These are phyloP conservation scores for Geotrichum aggregatum DNA, from an alignment of 1,139 yeast species.

Conservation along the genomic window DNA sequence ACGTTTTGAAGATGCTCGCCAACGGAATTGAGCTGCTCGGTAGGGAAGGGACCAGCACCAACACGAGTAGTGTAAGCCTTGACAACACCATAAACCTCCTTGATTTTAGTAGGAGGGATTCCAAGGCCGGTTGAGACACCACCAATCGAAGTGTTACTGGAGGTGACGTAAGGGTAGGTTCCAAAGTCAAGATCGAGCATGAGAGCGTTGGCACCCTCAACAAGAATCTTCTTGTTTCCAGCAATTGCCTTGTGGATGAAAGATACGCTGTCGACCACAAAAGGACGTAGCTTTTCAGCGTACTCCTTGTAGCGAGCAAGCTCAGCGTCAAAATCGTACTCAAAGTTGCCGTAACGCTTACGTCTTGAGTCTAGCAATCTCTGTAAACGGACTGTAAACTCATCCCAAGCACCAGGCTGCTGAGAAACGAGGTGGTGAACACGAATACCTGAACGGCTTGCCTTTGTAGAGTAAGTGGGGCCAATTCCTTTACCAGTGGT, in stretches of 20 bases:
- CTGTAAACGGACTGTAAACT: slow-evolving; percentile 72
- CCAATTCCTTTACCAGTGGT: slow-evolving; percentile 99
- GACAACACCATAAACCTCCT: slow-evolving; percentile 87
- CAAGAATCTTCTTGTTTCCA: slow-evolving; percentile 75
- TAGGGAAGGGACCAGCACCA: slow-evolving; percentile 99
- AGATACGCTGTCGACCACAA: slow-evolving; percentile 86
- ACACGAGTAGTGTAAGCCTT: slow-evolving; percentile 98
- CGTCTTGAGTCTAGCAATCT: slow-evolving; percentile 75
- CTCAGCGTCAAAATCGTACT: slow-evolving; percentile 78
- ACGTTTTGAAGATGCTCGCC: slow-evolving; percentile 87
- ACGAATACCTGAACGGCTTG: slow-evolving; percentile 93
- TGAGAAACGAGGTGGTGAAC: slow-evolving; percentile 92
- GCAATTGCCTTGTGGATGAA: slow-evolving; percentile 83
- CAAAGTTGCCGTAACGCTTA: slow-evolving; percentile 90
- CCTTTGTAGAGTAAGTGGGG: slow-evolving; percentile 95
- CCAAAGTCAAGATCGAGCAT: slow-evolving; percentile 98
- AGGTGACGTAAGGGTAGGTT: slow-evolving; percentile 96
- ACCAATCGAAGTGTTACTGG: slow-evolving; percentile 93
- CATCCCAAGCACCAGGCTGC: slow-evolving; percentile 89
- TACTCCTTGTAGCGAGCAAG: slow-evolving; percentile 69
- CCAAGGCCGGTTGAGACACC: slow-evolving; percentile 98
- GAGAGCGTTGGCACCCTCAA: slow-evolving; percentile 98
- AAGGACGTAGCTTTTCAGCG: slow-evolving; percentile 74
- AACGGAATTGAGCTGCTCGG: slow-evolving; percentile 83
- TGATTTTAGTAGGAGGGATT: slow-evolving; percentile 78